These are phyloP conservation scores for Fusarium paranaense DNA, from an alignment of 2,329 filamentous ascomycete genomes.

Conservation along the genomic window DNA sequence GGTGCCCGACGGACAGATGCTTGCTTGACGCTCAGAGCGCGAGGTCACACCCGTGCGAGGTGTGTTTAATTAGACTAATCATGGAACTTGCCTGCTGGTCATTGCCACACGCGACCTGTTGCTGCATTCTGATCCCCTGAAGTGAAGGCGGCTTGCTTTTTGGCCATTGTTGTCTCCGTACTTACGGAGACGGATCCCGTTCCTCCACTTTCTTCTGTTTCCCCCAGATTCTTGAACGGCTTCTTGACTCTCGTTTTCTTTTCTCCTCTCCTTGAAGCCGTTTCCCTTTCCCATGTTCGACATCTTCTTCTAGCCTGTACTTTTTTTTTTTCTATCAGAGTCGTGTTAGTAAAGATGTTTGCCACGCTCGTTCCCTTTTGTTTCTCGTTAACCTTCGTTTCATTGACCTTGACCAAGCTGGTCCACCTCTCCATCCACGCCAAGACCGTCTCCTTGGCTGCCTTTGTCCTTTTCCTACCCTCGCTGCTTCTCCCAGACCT, in stretches of 20 bases:
- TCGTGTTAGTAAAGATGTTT: conserved; percentile 31
- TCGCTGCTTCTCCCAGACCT: conserved; percentile 46
- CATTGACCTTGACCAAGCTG: conserved; percentile 44
- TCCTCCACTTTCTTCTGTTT: conserved; percentile 1
- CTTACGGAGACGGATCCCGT: background rate
- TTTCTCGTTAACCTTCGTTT: conserved; percentile 46
- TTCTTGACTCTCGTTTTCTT: background rate
- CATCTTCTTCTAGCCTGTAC: background rate
- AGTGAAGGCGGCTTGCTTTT: background rate
- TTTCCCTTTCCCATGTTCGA: conserved; percentile 6
- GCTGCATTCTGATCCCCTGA: conserved; percentile 29
- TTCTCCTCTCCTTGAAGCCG: background rate
- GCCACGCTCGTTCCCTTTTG: conserved; percentile 43
- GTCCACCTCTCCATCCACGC: conserved; percentile 46
- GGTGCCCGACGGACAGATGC: background rate
- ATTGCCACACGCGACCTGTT: conserved; percentile 40
- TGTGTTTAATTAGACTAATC: conserved; percentile 8
- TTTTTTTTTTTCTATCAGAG: background rate
- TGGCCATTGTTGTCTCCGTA: background rate
- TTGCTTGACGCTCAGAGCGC: background rate
- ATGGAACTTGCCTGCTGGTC: background rate
- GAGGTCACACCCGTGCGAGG: background rate
- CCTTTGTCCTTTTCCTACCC: conserved; percentile 46
- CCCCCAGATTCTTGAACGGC: background rate
- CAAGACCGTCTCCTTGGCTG: conserved; percentile 37